Evolutionary conservation across 208 protist species (phyloP).

Genomic region (Trypanosoma theileri): DNA sequence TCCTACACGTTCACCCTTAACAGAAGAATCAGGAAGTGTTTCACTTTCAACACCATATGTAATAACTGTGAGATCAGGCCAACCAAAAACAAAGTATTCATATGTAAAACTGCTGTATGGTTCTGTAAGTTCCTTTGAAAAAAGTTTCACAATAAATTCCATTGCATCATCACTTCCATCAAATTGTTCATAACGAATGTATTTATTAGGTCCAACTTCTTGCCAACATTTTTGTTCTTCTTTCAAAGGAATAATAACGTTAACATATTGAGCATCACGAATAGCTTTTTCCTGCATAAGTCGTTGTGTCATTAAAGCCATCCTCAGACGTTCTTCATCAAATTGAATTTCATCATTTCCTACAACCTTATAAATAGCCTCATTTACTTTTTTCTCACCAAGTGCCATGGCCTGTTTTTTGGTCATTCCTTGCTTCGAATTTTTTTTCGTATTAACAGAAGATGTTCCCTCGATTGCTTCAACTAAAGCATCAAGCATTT

Average conservation of each 20-base stretch:
- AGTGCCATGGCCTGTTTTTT: constrained; percentile 54
- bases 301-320: constrained; percentile 42
- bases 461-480: constrained; percentile 57
- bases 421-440: constrained; percentile 63
- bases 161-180: constrained; percentile 75
- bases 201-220: constrained; percentile 64
- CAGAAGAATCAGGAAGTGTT: constrained; percentile 49
- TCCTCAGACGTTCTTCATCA: constrained; percentile 36
- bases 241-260: constrained; percentile 53
- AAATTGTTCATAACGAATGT: constrained; percentile 85
- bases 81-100: constrained; percentile 97
- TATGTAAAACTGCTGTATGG: constrained; percentile 99
- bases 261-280: constrained; percentile 56
- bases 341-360: constrained; percentile 21
- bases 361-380: constrained; percentile 35
- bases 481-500: constrained; percentile 59
- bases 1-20: constrained; percentile 81
- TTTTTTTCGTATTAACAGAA: constrained; percentile 2
- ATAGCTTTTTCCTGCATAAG: constrained; percentile 44
- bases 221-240: constrained; percentile 56
- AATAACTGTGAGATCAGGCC: constrained; percentile 94
- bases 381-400: constrained; percentile 41
- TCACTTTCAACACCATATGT: constrained; percentile 69
- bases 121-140: constrained; percentile 96
- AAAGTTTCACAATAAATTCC: constrained; percentile 91